Evolutionary conservation across 2,329 filamentous ascomycete species (phyloP), one percentile per base, ranked within the genome.

Genomic region (Colletotrichum siamense): DNA sequence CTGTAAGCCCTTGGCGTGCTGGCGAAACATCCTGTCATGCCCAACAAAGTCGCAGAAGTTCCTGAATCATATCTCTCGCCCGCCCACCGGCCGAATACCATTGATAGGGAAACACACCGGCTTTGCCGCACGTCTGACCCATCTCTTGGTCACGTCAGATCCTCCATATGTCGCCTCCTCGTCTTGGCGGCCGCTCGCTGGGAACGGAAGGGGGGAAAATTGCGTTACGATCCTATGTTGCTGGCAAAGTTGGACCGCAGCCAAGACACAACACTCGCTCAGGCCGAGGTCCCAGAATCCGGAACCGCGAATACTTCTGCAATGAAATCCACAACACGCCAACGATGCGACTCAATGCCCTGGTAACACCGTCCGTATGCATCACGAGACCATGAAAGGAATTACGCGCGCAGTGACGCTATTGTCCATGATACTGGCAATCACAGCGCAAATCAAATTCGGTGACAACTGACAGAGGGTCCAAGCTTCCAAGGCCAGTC

Each of bases 101-200:
- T 65, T 69, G 70, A 65, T 65, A 76, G 44, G 70, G 70, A 61
- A 73, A 65, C 39, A 59, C 39, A 61, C 65, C 70, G 57, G 70
- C 73, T 76, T 74, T 62, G 64, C 74, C 70, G 64, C 59, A 69
- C 15, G 26, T 34, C 39, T 39, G 73, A 63, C 73, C 73, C 73
- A 69, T 76, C 30, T 32, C 36, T 55, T 52, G 57, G 74, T 76
- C 59, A 69, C 70, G 64, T 76, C 59, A 69, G 64, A 34, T 73
- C 55, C 34, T 39, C 24, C 15, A 16, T 39, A 9, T n/a, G 24
- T 71, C 71, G 34, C 62, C 57, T 24, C 22, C 28, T 18, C 61
- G 34, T 55, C 59, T 26, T 44, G 64, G 74, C 70, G 70, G 70
- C 74, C 70, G 70, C 70, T 76, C 74, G 36, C 12, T 52, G 44